Percentiles rank a stretch among this genome's conserved stretches.
Conservation (phyloP, 257 asterid genomes). For the Rhazya stricta region DNA sequence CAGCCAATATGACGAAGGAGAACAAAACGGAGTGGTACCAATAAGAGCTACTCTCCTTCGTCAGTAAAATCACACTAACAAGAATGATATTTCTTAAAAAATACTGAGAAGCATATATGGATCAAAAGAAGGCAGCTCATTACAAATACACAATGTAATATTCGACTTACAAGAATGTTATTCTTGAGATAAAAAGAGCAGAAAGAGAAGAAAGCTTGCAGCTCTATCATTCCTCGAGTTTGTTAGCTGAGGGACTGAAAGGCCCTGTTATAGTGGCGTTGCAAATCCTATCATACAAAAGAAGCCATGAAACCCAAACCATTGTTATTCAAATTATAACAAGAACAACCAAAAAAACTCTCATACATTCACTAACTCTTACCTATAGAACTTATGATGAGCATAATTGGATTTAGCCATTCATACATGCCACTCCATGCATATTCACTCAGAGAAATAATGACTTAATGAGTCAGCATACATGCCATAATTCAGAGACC, state of each 20-base stretch:
- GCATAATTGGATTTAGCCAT: not conserved
- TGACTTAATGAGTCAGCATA: not conserved
- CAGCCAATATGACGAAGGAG: not conserved
- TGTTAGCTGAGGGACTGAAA: not conserved
- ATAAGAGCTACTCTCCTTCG: not conserved
- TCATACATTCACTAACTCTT: not conserved
- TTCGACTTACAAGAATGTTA: conserved; percentile 9
- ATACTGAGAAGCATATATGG: not conserved
- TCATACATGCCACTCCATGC: not conserved
- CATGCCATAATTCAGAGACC: not conserved
- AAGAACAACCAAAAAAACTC: not conserved
- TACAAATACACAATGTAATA: conserved; percentile 4
- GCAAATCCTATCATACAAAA: conserved; percentile 30
- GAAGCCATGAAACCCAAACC: conserved; percentile 3
- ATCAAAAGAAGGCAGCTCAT: not conserved
- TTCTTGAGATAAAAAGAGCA: conserved; percentile 10
- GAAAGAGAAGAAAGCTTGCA: conserved; percentile 8
- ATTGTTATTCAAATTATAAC: not conserved
- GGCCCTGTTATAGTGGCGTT: conserved; percentile 37
- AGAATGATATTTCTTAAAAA: not conserved
- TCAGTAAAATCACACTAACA: not conserved
- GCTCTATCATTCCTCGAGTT: not conserved
- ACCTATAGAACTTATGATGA: not conserved
- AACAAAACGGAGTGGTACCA: not conserved
- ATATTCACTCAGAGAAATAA: conserved; percentile 3